phyloP scores from a whole-genome alignment of 1,284 basidiomycete genomes.

The Ceratobasidium sp. region DNA sequence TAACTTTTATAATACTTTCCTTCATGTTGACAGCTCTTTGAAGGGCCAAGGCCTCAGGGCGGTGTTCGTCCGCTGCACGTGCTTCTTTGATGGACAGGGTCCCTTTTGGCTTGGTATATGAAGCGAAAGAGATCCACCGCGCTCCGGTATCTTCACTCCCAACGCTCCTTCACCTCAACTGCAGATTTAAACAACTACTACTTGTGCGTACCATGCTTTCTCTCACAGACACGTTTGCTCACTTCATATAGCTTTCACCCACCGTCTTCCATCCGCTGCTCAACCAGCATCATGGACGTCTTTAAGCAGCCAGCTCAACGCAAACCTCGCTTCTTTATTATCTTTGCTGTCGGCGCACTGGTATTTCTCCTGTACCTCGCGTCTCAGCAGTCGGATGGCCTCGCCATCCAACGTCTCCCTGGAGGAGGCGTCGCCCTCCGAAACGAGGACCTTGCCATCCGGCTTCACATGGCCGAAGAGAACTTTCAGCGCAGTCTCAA shows the following conservation, averaged over 20 bases:
- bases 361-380: slow-evolving; percentile 4
- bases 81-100: neutral
- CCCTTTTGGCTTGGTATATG: neutral
- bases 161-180: slow-evolving; percentile 8
- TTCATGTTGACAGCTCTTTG: too few relatives aligned
- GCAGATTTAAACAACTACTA: neutral
- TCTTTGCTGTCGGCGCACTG: neutral
- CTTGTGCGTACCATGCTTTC: neutral
- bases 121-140: neutral
- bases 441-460: slow-evolving; percentile 17
- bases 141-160: neutral
- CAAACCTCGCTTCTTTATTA: slow-evolving; percentile 17
- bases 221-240: neutral
- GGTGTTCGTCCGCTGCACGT: neutral
- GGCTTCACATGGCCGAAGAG: slow-evolving; percentile 14
- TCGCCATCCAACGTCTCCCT: slow-evolving; percentile 1
- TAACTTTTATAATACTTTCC: too few relatives aligned
- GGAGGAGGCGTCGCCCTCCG: slow-evolving; percentile 10
- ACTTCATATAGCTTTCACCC: neutral
- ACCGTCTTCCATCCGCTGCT: neutral
- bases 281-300: slow-evolving; percentile 18
- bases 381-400: neutral
- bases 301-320: slow-evolving; percentile 19
- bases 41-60: neutral
- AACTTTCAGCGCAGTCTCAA: slow-evolving; percentile 17